These are phyloP conservation scores for Berkeleyomyces rouxiae DNA, from an alignment of 2,329 filamentous ascomycete species.

Conservation along the genomic window DNA sequence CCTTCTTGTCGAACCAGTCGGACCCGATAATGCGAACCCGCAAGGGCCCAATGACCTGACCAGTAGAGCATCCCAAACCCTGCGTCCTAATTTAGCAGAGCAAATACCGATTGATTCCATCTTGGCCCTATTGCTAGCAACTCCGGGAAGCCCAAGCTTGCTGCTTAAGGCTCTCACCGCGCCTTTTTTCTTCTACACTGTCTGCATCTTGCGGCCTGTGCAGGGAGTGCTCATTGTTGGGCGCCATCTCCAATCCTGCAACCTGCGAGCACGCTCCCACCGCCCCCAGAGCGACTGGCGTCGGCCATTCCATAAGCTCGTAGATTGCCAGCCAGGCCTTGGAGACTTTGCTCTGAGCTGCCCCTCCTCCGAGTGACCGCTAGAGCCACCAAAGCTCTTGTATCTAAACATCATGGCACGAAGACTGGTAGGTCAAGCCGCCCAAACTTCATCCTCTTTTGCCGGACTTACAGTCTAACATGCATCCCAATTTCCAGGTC, in stretches of 20 bases:
- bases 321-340: not conserved
- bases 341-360: no score
- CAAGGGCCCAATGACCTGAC: not conserved
- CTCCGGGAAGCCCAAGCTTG: not conserved
- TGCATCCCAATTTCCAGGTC: conserved; percentile 24
- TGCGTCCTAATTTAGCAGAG: not conserved
- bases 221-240: not conserved
- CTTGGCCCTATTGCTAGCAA: not conserved
- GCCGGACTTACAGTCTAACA: not conserved
- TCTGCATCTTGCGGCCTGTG: not conserved
- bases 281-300: not conserved
- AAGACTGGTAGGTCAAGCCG: conserved; percentile 3
- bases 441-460: not conserved
- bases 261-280: not conserved
- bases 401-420: conserved; percentile 7
- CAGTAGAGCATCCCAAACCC: not conserved
- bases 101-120: not conserved
- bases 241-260: not conserved
- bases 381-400: not conserved
- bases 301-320: not conserved
- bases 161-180: not conserved
- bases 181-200: not conserved
- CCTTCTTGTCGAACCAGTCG: not conserved
- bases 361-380: not conserved
- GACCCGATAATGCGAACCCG: not conserved